phyloP scores from a whole-genome alignment of 2,329 filamentous ascomycete genomes.

The Leptosphaerulina australis region DNA sequence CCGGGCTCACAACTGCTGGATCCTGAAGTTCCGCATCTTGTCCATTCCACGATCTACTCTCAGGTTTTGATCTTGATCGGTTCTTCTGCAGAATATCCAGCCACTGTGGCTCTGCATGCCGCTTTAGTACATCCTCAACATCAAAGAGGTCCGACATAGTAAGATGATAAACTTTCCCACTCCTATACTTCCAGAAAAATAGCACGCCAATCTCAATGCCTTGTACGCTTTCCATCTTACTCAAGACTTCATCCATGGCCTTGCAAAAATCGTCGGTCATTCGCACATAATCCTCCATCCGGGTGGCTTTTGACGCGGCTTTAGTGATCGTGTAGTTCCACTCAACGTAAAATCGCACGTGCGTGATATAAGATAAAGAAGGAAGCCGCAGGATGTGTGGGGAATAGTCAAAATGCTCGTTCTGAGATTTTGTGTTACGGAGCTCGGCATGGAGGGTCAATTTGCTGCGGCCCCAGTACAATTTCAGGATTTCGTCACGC shows the following conservation, averaged over 20 bases:
- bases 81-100: constrained; percentile 28
- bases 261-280: constrained; percentile 41
- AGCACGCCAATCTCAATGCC: constrained; percentile 42
- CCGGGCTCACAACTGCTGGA: constrained; percentile 15
- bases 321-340: constrained; percentile 43
- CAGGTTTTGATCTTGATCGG: not conserved
- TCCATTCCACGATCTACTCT: not conserved
- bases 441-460: constrained; percentile 45
- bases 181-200: constrained; percentile 45
- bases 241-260: constrained; percentile 41
- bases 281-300: constrained; percentile 37
- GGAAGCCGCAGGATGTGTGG: constrained; percentile 43
- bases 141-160: constrained; percentile 47
- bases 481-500: constrained; percentile 36
- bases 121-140: constrained; percentile 44
- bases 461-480: constrained; percentile 38
- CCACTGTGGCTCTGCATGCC: constrained; percentile 42
- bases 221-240: constrained; percentile 32
- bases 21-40: constrained; percentile 17
- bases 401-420: constrained; percentile 43
- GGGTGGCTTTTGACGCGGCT: constrained; percentile 21
- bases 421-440: constrained; percentile 37
- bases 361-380: constrained; percentile 37
- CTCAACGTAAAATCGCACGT: constrained; percentile 44
- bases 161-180: constrained; percentile 42